Percentiles rank a stretch among this genome's conserved stretches.
Evolutionary conservation across 768 basidiomycete species (phyloP).

Genomic region (Multifurca ochricompacta): DNA sequence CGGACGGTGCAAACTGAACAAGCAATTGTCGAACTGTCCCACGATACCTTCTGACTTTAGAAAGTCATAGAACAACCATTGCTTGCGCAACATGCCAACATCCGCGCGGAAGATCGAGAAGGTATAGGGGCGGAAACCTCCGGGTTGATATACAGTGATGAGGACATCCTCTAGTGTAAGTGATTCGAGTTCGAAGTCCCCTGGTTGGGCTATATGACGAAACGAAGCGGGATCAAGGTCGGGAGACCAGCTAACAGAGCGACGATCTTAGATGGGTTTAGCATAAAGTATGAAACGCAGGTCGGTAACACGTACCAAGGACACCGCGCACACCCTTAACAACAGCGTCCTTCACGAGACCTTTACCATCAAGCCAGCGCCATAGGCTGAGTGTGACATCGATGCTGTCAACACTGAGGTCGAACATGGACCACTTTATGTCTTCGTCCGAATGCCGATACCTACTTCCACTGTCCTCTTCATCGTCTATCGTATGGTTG

Average conservation of each 20-base stretch:
- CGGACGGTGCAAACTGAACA: conserved; percentile 93
- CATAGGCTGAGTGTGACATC: conserved; percentile 89
- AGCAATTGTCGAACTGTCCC: conserved; percentile 95
- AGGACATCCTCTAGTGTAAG: conserved; percentile 89
- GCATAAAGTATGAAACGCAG: not conserved
- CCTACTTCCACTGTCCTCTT: conserved; percentile 31
- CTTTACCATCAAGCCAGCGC: conserved; percentile 94
- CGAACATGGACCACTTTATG: conserved; percentile 81
- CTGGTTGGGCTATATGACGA: conserved; percentile 61
- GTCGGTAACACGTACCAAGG: conserved; percentile 47
- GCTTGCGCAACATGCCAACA: conserved; percentile 74
- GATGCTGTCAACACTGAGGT: conserved; percentile 88
- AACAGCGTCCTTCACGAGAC: conserved; percentile 82
- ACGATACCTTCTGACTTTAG: conserved; percentile 87
- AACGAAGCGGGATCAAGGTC: conserved; percentile 74
- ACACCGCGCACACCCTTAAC: conserved; percentile 93
- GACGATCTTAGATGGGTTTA: conserved; percentile 55
- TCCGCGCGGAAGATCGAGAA: conserved; percentile 92
- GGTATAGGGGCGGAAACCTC: conserved; percentile 84
- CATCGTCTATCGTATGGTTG: conserved; percentile 59
- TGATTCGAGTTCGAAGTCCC: conserved; percentile 89
- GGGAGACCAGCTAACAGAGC: conserved; percentile 80
- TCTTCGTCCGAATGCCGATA: conserved; percentile 40
- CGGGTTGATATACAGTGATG: conserved; percentile 91
- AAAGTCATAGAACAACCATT: conserved; percentile 95